Base-by-base conservation (phyloP, 441 rosid species). In the Euphorbia celastroides region DNA sequence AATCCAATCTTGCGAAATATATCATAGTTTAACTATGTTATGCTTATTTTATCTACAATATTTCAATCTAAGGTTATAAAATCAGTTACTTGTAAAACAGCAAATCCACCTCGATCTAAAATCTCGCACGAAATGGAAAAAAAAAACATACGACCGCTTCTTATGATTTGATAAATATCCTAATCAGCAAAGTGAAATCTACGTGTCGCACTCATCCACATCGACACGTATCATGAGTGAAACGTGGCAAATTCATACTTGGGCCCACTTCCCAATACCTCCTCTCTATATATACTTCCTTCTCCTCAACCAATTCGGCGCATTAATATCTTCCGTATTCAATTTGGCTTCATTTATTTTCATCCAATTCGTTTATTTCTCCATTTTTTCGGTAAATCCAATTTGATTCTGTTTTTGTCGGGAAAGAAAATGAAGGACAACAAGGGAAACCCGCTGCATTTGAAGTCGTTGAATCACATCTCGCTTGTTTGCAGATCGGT, bases 401-500 rank as follows among this genome's bases (percentile, higher is more conserved):
- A 34, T 34, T 30, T 17, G 17, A 32, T 2, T 57, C 38, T 10
- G 1, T 14, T 57, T 72, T 62, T 55, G 48, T 41, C 0, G 70
- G 38, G 62, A 65, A 67, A 86, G 36, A 67, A 65, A 67, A 86
- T 87, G 96, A 86, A 81, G 82, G 88, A 72, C 38, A 80, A 17
- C 30, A 16, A 51, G 26, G 82, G 71, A 70, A 93, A 88, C 70
- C 95, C 97, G 25, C 86, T 90, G 1, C 91, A 85, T 64, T 82
- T 93, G 36, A 89, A 75, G 75, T 90, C 97, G 3, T 66, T 90
- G 78, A 90, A 93, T 70, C 98, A 93, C 77, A 80, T 93, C 22
- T 90, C 97, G 0, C 86, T 84, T 26, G 68, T 88, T 0, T 93
- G 97, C 60, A 65, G 79, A 75, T 88, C 90, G 11, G 70, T 87